Conservation (phyloP, 176 grass and related monocot species). For the Leersia perrieri region DNA sequence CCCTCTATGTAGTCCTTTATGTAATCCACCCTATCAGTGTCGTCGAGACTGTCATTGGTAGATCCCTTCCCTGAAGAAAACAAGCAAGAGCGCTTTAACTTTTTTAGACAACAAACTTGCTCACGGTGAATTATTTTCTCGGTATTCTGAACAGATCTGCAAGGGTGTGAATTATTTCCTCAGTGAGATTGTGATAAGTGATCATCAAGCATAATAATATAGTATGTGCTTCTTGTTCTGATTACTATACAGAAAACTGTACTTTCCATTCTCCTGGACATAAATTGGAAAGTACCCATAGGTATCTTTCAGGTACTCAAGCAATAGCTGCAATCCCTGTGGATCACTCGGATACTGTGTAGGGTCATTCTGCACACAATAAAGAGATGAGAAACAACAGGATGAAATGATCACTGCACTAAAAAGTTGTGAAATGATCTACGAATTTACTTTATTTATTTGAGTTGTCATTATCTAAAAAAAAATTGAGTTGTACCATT, state of each 20-base stretch:
- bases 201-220: too few relatives aligned
- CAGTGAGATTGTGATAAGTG: too few relatives aligned
- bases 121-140: too few relatives aligned
- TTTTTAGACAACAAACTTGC: too few relatives aligned
- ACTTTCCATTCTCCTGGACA: slow-evolving; percentile 81
- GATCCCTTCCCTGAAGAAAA: not conserved
- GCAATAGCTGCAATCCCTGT: slow-evolving; percentile 30
- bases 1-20: slow-evolving; percentile 40
- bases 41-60: slow-evolving; percentile 33
- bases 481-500: too few relatives aligned
- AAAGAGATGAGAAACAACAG: not conserved
- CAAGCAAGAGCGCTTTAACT: not conserved
- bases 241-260: not conserved
- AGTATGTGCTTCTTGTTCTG: not conserved
- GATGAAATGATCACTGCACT: too few relatives aligned
- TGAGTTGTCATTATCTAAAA: too few relatives aligned
- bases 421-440: not conserved
- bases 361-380: not conserved
- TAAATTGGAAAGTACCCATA: slow-evolving; percentile 60
- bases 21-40: slow-evolving; percentile 49
- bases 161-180: not conserved
- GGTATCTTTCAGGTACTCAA: slow-evolving; percentile 51
- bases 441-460: not conserved
- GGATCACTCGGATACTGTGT: slow-evolving; percentile 9
- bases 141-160: too few relatives aligned